These are phyloP conservation scores for Pleomassaria siparia DNA, from an alignment of 2,329 filamentous ascomycete species.

Conservation along the genomic window DNA sequence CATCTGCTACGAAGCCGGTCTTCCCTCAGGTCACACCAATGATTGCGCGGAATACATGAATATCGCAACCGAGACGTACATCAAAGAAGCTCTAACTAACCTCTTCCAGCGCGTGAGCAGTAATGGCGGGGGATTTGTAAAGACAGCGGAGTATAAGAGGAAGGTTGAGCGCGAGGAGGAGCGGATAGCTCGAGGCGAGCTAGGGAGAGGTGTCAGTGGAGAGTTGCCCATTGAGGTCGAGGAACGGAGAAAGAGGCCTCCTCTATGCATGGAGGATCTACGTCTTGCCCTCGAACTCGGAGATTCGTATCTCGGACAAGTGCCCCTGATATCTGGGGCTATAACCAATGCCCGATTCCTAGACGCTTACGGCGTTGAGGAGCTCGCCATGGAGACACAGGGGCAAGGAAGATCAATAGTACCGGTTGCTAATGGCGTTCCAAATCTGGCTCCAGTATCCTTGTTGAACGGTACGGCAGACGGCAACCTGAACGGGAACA, in stretches of 20 bases:
- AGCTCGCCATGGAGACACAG: not conserved
- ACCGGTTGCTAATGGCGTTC: not conserved
- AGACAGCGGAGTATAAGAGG: conserved; percentile 75
- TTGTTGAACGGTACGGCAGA: conserved; percentile 3
- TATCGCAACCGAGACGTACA: conserved; percentile 62
- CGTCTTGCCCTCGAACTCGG: conserved; percentile 74
- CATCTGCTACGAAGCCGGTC: conserved; percentile 66
- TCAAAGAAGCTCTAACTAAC: conserved; percentile 61
- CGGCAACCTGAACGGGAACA: conserved; percentile 7
- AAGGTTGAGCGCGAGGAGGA: conserved; percentile 78
- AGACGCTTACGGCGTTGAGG: conserved; percentile 50
- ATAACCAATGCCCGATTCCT: conserved; percentile 68
- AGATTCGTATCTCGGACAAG: conserved; percentile 73
- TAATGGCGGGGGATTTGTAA: conserved; percentile 62
- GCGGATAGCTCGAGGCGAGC: conserved; percentile 69
- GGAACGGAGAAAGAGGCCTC: conserved; percentile 69
- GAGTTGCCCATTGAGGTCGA: conserved; percentile 80
- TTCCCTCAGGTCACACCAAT: conserved; percentile 55
- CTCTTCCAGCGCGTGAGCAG: conserved; percentile 57
- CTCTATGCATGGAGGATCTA: conserved; percentile 76
- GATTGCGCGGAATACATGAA: conserved; percentile 62
- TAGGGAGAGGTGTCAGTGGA: conserved; percentile 73
- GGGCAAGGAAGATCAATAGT: not conserved
- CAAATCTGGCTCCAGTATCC: not conserved
- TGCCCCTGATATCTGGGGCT: conserved; percentile 71